Percentiles rank a stretch among this genome's conserved stretches.
Evolutionary conservation across 768 basidiomycete species (phyloP).

Genomic region (Rhodotorula toruloides): DNA sequence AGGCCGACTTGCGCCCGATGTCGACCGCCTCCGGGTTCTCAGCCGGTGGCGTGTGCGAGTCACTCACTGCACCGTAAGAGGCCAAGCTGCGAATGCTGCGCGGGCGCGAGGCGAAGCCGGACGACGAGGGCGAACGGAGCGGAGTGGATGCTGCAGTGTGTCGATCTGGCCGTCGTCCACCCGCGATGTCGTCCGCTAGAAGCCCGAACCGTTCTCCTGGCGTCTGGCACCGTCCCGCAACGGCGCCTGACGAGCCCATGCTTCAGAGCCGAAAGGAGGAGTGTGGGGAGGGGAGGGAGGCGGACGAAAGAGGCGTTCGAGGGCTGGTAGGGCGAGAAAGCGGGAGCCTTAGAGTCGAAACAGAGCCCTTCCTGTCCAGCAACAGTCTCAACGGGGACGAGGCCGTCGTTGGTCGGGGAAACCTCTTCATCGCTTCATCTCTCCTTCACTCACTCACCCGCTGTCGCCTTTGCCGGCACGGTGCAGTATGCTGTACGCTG

Average conservation of each 20-base stretch:
- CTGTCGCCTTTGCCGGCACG: too few species aligned
- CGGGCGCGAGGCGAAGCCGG: background rate
- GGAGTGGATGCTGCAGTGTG: background rate
- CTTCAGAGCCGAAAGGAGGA: too few species aligned
- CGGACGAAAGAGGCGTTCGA: too few species aligned
- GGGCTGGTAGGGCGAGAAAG: too few species aligned
- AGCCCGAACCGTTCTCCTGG: too few species aligned
- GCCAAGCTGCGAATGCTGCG: slow-evolving; percentile 23
- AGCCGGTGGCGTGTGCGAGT: background rate
- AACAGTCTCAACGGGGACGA: too few species aligned
- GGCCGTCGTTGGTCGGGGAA: background rate
- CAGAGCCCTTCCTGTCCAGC: too few species aligned
- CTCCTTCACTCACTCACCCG: background rate
- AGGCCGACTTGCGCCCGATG: background rate
- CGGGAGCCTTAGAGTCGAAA: too few species aligned
- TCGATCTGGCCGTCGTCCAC: background rate
- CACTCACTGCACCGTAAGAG: slow-evolving; percentile 13
- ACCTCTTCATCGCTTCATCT: background rate
- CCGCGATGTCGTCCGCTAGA: background rate
- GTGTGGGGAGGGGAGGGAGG: too few species aligned
- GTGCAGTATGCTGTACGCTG: slow-evolving; percentile 42
- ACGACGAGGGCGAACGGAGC: background rate
- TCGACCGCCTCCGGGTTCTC: background rate
- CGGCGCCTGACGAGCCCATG: too few species aligned
- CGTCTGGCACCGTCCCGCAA: too few species aligned